Conservation (phyloP, 768 basidiomycete species). For the Pholiota microspora region DNA sequence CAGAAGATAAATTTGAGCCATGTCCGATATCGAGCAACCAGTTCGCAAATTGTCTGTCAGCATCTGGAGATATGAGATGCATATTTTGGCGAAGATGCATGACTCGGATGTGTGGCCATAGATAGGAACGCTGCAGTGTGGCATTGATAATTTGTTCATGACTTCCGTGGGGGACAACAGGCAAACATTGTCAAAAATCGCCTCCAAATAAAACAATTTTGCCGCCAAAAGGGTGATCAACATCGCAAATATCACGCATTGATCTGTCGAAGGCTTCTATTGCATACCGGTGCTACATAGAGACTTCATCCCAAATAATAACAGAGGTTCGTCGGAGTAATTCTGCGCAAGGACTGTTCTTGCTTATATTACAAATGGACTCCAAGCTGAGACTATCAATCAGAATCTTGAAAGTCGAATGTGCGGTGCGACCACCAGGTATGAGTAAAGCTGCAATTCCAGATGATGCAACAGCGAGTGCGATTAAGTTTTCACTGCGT, state of each 20-base stretch:
- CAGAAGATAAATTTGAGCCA: background rate
- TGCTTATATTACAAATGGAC: constrained; percentile 30
- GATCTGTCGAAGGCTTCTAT: constrained; percentile 41
- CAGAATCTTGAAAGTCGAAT: constrained; percentile 49
- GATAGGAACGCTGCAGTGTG: constrained; percentile 8
- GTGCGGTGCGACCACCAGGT: constrained; percentile 41
- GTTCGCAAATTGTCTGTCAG: background rate
- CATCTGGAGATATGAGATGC: background rate
- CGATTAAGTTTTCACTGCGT: constrained; percentile 25
- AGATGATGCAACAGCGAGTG: constrained; percentile 49
- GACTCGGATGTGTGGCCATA: constrained; percentile 10
- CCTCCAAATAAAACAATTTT: constrained; percentile 46
- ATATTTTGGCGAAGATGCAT: constrained; percentile 14
- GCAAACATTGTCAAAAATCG: constrained; percentile 47
- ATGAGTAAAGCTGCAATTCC: constrained; percentile 47
- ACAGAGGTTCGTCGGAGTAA: constrained; percentile 23
- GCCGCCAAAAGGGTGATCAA: constrained; percentile 38
- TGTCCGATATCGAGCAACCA: background rate
- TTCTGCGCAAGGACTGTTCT: constrained; percentile 25
- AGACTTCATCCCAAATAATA: constrained; percentile 46
- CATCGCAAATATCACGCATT: constrained; percentile 28
- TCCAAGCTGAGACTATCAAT: constrained; percentile 22
- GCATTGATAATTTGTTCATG: constrained; percentile 35
- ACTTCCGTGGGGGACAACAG: constrained; percentile 37
- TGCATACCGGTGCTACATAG: constrained; percentile 33